Conservation (phyloP, 768 basidiomycete species). For the Termitomyces sp. region DNA sequence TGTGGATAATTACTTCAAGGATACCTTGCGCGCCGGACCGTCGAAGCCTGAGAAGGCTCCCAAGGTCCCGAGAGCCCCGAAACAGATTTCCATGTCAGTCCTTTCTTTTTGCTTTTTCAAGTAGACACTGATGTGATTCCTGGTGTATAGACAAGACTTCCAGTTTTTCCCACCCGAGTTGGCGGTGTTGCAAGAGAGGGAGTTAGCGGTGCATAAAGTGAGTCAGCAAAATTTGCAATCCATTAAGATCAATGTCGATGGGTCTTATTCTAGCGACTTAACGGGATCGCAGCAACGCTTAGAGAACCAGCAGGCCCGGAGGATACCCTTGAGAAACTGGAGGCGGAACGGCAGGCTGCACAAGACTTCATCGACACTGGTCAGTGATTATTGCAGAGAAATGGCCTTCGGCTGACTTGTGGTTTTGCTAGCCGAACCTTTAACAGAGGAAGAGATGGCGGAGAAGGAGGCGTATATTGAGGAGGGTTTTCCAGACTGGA, state of each 20-base stretch:
- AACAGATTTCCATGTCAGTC: constrained; percentile 77
- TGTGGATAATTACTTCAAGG: constrained; percentile 93
- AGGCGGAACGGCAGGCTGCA: constrained; percentile 70
- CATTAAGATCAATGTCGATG: background rate
- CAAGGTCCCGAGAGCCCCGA: constrained; percentile 80
- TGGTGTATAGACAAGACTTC: constrained; percentile 72
- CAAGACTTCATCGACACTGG: constrained; percentile 88
- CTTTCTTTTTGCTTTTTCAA: background rate
- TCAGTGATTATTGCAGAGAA: constrained; percentile 18
- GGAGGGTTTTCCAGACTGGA: constrained; percentile 88
- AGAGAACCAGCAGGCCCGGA: constrained; percentile 65
- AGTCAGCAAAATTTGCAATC: background rate
- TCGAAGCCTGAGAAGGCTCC: constrained; percentile 77
- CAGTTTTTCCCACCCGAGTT: constrained; percentile 91
- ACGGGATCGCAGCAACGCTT: constrained; percentile 57
- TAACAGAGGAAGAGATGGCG: constrained; percentile 82
- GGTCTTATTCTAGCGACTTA: constrained; percentile 41
- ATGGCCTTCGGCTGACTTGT: background rate
- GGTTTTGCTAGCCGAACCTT: constrained; percentile 61
- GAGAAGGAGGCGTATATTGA: constrained; percentile 73
- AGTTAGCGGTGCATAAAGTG: constrained; percentile 77
- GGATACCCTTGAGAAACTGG: constrained; percentile 79
- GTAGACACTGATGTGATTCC: background rate
- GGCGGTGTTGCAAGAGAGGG: constrained; percentile 78
- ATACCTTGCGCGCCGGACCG: constrained; percentile 75